These are phyloP conservation scores for Vanrija sp. DNA, from an alignment of 1,284 basidiomycete species.

Conservation along the genomic window DNA sequence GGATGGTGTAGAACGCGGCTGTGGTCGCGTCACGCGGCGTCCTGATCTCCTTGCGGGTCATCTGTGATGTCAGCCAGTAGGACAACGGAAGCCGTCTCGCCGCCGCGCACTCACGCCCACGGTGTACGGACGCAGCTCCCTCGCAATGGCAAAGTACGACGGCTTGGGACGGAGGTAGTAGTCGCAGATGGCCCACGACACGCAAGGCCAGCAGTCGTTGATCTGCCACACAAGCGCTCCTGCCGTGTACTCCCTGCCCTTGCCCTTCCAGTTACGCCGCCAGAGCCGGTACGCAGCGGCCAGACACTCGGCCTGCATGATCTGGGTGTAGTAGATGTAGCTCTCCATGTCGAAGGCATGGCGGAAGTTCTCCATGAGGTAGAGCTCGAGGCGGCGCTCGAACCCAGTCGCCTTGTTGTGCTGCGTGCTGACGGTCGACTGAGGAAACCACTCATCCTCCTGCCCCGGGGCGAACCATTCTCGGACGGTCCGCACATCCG, in stretches of 20 bases:
- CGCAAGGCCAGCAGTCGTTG: conserved; percentile 77
- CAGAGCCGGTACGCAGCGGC: conserved; percentile 68
- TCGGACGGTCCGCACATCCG: conserved; percentile 76
- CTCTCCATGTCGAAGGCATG: conserved; percentile 83
- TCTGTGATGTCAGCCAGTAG: conserved; percentile 12
- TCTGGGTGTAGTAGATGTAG: conserved; percentile 74
- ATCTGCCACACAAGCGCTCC: conserved; percentile 80
- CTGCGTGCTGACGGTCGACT: conserved; percentile 73
- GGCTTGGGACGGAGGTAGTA: conserved; percentile 74
- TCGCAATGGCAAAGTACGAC: conserved; percentile 64
- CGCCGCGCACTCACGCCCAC: conserved; percentile 60
- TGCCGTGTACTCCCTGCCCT: conserved; percentile 64
- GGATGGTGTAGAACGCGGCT: conserved; percentile 63
- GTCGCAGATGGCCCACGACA: conserved; percentile 73
- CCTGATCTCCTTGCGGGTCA: conserved; percentile 64
- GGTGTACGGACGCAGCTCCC: conserved; percentile 67
- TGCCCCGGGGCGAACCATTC: conserved; percentile 56
- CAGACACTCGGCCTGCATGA: conserved; percentile 77
- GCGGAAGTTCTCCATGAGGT: conserved; percentile 79
- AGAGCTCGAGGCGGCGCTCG: conserved; percentile 81
- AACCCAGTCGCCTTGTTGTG: conserved; percentile 86
- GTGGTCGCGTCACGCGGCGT: conserved; percentile 57
- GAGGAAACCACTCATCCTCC: conserved; percentile 68
- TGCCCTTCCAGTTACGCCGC: conserved; percentile 70
- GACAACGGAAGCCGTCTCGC: neutral